A percentile compares a stretch with the other conserved stretches of the same genome.
Evolutionary conservation across 331 rosid species (phyloP).

Genomic region (Pyrus hybrid): DNA sequence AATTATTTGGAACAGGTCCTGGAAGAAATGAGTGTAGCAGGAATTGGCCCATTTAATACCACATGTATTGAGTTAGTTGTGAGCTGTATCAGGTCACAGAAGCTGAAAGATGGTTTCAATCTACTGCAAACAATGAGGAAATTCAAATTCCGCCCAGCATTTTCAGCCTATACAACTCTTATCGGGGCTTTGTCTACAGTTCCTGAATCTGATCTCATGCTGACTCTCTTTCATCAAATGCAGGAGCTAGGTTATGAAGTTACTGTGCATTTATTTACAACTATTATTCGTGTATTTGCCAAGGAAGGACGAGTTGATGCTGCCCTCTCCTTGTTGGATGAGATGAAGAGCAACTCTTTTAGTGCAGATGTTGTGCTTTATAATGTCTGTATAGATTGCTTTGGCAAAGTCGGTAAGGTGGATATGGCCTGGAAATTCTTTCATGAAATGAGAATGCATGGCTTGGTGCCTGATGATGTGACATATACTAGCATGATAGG

Average conservation of each 20-base stretch:
- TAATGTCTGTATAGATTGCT: conserved; percentile 87
- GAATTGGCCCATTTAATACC: conserved; percentile 58
- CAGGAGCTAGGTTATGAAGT: conserved; percentile 92
- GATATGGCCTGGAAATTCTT: conserved; percentile 99
- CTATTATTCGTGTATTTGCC: conserved; percentile 77
- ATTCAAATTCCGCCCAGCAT: conserved; percentile 88
- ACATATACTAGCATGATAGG: conserved; percentile 90
- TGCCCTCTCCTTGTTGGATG: conserved; percentile 93
- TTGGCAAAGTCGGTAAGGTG: conserved; percentile 82
- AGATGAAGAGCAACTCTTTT: conserved; percentile 74
- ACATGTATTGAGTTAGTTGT: conserved; percentile 50
- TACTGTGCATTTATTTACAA: conserved; percentile 74
- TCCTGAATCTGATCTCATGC: conserved; percentile 50
- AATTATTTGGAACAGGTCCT: conserved; percentile 56
- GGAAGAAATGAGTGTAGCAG: conserved; percentile 88
- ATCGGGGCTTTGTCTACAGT: conserved; percentile 69
- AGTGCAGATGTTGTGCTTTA: conserved; percentile 75
- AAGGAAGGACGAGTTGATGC: conserved; percentile 70
- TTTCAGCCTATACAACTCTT: conserved; percentile 76
- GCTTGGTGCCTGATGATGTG: conserved; percentile 71
- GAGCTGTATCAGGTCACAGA: conserved; percentile 41
- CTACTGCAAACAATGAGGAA: conserved; percentile 78
- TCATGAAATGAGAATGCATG: conserved; percentile 78
- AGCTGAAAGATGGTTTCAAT: conserved; percentile 56
- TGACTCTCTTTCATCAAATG: conserved; percentile 73